Evolutionary conservation across 805 yeast species (phyloP), one percentile per base, ranked within the genome.

Genomic region (Metschnikowia similis): DNA sequence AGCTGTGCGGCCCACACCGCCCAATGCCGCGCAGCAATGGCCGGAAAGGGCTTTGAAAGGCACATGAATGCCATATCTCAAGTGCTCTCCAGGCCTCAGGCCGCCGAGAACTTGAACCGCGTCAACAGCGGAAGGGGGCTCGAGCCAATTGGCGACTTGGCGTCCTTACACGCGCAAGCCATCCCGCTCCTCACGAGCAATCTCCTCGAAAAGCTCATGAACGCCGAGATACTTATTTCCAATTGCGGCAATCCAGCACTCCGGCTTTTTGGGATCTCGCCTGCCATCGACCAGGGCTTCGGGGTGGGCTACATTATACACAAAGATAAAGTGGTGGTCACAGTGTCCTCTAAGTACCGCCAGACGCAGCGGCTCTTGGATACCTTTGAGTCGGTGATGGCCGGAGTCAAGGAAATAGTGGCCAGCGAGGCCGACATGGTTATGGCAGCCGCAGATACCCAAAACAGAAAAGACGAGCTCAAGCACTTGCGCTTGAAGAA

Each of bases 221-320:
- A 60, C 8, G 75, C 77, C 0, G 77, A 72, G 48, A 53, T 73
- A 28, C 62, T 73, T 46, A 64, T 64, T 30, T 47, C 53, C n/a
- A 90, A 90, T 66, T 90, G 97, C 71, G 97, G 97, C 35, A 90
- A 90, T 64, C 96, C 96, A 6, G 86, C 96, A 1, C 74, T 90
- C 50, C 83, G 86, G 54, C 74, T 85, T 45, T 90, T 90, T 71
- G 97, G 97, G 0, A 90, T 90, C 62, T 95, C 96, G 3, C 97
- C 97, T 2, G 91, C 89, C 1, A 76, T 86, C 11, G 85, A 89
- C 43, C 91, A 88, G 61, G 97, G 97, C 2, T 89, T 85, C 66
- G 97, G 97, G n/a, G 79, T 90, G 35, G 96, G 96, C 4, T 90
- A 90, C 65, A 88, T 90, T 57, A 85, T 90, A 57, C 89, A 91